Evolutionary conservation across 169 alveolate genomes (phyloP).

Genomic region (Perkinsus olseni): DNA sequence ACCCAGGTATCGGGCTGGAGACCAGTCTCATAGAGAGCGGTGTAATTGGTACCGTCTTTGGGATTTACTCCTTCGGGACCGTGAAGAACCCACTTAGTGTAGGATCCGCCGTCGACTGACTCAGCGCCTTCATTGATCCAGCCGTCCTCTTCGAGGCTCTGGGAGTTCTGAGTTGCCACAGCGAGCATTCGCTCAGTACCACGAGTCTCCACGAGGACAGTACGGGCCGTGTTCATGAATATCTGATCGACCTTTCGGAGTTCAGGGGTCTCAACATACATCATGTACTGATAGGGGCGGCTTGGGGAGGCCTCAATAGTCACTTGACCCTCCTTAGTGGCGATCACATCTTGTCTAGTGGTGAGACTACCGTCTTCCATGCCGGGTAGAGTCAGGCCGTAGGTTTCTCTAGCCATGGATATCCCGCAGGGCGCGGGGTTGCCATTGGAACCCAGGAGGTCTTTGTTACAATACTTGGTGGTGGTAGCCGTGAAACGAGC

Average conservation of each 20-base stretch:
- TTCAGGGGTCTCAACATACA: not conserved
- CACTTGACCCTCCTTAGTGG: not conserved
- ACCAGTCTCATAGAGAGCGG: not conserved
- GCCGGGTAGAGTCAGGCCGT: not conserved
- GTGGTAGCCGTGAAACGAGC: no score
- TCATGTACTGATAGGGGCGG: not conserved
- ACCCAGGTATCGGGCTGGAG: not conserved
- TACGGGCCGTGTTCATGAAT: not conserved
- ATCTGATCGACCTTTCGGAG: not conserved
- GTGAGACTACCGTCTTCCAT: not conserved
- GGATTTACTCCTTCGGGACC: not conserved
- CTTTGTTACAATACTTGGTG: not conserved
- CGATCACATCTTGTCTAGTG: not conserved
- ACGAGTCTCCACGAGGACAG: not conserved
- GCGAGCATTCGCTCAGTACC: not conserved
- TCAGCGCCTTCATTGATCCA: not conserved
- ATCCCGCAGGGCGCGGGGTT: not conserved
- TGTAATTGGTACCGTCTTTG: not conserved
- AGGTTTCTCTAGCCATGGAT: not conserved
- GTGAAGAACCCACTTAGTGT: not conserved
- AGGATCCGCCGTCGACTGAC: not conserved
- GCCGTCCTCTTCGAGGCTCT: not conserved
- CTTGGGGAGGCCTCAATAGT: not conserved
- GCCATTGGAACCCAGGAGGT: not conserved
- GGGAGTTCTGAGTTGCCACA: not conserved